Conservation (phyloP, 768 basidiomycete species). For the Tylopilus vinaceipallidus region DNA sequence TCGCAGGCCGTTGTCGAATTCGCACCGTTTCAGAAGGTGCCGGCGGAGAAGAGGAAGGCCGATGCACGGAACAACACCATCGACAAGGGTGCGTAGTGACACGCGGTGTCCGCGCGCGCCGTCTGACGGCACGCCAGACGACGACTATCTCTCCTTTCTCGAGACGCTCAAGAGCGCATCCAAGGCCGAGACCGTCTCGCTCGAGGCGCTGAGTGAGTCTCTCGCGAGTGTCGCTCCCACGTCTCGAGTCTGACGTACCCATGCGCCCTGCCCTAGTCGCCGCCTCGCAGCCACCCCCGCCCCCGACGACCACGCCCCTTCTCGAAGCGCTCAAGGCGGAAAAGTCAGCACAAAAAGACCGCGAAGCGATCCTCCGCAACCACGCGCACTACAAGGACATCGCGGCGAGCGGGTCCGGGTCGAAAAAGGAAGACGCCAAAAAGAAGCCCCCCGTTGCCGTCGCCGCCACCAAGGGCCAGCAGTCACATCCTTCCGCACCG, state of each 20-base stretch:
- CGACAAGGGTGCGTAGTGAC: slow-evolving; percentile 47
- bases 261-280: slow-evolving; percentile 53
- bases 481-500: too few relatives aligned
- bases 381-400: slow-evolving; percentile 70
- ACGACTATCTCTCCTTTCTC: slow-evolving; percentile 81
- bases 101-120: not conserved
- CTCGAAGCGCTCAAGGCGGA: slow-evolving; percentile 91
- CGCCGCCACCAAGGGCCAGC: too few relatives aligned
- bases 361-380: slow-evolving; percentile 66
- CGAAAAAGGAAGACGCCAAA: slow-evolving; percentile 41
- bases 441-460: slow-evolving; percentile 27
- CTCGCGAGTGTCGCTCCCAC: not conserved
- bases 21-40: slow-evolving; percentile 87
- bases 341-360: slow-evolving; percentile 62
- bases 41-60: slow-evolving; percentile 67
- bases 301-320: slow-evolving; percentile 84
- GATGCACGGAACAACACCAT: slow-evolving; percentile 87
- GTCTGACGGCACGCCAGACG: slow-evolving; percentile 47
- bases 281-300: slow-evolving; percentile 53
- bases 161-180: slow-evolving; percentile 58
- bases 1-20: slow-evolving; percentile 90
- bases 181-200: slow-evolving; percentile 56
- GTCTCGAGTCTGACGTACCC: not conserved
- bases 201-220: slow-evolving; percentile 48
- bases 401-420: slow-evolving; percentile 24